Conservation (phyloP, 371 early-diverging fungal species). For the Capillidium heterosporum region DNA sequence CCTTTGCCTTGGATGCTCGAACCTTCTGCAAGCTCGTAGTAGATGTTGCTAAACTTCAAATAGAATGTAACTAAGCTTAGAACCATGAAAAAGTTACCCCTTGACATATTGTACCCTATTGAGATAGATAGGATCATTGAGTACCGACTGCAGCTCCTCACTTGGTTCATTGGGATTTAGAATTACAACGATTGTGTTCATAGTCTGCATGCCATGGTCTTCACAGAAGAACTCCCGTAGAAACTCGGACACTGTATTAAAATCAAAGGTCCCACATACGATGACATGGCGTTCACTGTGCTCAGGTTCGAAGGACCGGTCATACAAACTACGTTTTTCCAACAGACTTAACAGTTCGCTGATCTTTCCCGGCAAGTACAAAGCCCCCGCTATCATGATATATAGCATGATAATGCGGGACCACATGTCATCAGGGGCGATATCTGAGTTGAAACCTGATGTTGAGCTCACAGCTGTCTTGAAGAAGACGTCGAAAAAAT, state of each 20-base stretch:
- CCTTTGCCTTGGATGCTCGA: conserved; percentile 21
- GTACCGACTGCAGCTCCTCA: conserved; percentile 23
- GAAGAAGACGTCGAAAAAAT: conserved; percentile 45
- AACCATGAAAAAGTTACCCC: conserved; percentile 11
- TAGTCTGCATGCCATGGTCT: conserved; percentile 30
- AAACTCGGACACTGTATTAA: conserved; percentile 29
- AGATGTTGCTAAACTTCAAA: conserved; percentile 33
- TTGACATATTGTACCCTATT: conserved; percentile 41
- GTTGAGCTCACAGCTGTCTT: conserved; percentile 28
- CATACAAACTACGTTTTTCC: conserved; percentile 26
- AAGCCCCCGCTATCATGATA: conserved; percentile 44
- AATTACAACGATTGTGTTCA: conserved; percentile 40
- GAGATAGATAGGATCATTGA: conserved; percentile 29
- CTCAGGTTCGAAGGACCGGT: conserved; percentile 18
- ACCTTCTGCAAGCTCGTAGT: conserved; percentile 26
- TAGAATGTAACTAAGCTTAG: neutral
- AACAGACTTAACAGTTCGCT: conserved; percentile 37
- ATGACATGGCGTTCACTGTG: conserved; percentile 31
- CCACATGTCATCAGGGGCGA: conserved; percentile 34
- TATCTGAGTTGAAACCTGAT: conserved; percentile 32
- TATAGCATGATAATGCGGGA: conserved; percentile 34
- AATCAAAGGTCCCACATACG: conserved; percentile 35
- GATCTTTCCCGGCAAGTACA: conserved; percentile 42
- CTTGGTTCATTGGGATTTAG: conserved; percentile 32
- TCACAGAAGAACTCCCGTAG: conserved; percentile 53